Evolutionary conservation across 805 yeast species (phyloP).

Genomic region (Candida sakaeoensis): DNA sequence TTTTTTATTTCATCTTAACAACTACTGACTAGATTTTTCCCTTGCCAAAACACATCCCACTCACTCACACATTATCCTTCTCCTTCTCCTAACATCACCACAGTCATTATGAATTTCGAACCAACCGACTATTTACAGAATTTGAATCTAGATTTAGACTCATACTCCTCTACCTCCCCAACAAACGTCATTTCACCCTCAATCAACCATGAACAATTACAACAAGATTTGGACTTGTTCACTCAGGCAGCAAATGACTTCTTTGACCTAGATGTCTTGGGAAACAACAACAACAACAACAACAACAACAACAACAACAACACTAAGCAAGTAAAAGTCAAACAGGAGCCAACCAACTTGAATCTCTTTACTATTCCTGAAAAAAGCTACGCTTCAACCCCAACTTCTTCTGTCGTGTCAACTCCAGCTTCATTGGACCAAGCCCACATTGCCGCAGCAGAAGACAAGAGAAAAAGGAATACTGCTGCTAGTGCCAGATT

Average conservation of each 20-base stretch:
- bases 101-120: constrained; percentile 34
- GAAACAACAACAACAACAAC: constrained; percentile 12
- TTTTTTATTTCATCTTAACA: background rate
- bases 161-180: constrained; percentile 4
- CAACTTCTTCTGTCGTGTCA: background rate
- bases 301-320: constrained; percentile 7
- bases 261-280: constrained; percentile 11
- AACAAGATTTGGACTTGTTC: constrained; percentile 35
- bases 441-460: constrained; percentile 32
- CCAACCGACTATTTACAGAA: constrained; percentile 39
- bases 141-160: constrained; percentile 36
- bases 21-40: no score
- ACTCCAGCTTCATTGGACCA: background rate
- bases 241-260: constrained; percentile 19
- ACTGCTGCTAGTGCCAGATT: constrained; percentile 95
- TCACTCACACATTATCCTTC: constrained; percentile 2
- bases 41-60: background rate
- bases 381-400: background rate
- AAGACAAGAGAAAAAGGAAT: constrained; percentile 79
- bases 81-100: background rate
- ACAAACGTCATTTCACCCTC: constrained; percentile 10
- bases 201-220: constrained; percentile 22
- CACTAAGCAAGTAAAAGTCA: no score
- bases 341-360: constrained; percentile 3
- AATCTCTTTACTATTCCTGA: background rate